These are phyloP conservation scores for Candida krabiensis DNA, from an alignment of 805 yeast species.

Conservation along the genomic window DNA sequence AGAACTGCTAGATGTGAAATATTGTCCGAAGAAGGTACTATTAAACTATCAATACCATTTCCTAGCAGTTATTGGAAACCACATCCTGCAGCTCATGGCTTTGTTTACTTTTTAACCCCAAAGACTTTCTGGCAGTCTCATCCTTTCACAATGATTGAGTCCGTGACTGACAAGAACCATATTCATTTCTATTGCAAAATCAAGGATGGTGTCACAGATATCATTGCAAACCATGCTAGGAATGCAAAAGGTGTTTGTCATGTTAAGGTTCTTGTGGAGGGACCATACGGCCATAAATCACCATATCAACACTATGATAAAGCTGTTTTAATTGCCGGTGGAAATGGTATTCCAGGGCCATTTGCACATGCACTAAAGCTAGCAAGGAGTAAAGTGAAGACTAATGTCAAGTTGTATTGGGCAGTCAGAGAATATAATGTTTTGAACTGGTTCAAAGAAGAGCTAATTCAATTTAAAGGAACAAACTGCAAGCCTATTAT, in stretches of 20 bases:
- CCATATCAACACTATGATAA: conserved; percentile 53
- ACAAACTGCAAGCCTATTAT: conserved; percentile 39
- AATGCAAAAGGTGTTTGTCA: conserved; percentile 28
- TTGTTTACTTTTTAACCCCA: conserved; percentile 54
- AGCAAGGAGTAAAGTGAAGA: conserved; percentile 33
- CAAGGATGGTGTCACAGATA: conserved; percentile 58
- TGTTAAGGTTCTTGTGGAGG: conserved; percentile 52
- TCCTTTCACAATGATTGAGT: conserved; percentile 57
- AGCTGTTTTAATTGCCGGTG: conserved; percentile 67
- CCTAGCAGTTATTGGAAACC: conserved; percentile 49
- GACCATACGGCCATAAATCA: conserved; percentile 66
- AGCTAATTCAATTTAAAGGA: conserved; percentile 35
- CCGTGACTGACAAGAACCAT: conserved; percentile 33
- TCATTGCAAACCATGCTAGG: conserved; percentile 33
- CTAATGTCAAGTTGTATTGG: conserved; percentile 58
- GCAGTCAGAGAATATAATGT: conserved; percentile 52
- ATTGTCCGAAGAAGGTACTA: conserved; percentile 45
- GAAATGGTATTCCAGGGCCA: conserved; percentile 70
- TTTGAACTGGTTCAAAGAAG: conserved; percentile 51
- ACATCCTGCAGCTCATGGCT: conserved; percentile 61
- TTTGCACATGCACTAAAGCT: conserved; percentile 40
- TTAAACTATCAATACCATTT: conserved; percentile 46
- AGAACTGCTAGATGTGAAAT: conserved; percentile 38
- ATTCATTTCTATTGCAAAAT: conserved; percentile 48
- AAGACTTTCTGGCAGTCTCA: conserved; percentile 54